These are phyloP conservation scores for Microdochium trichocladiopsis DNA, from an alignment of 2,329 filamentous ascomycete species.

Conservation along the genomic window DNA sequence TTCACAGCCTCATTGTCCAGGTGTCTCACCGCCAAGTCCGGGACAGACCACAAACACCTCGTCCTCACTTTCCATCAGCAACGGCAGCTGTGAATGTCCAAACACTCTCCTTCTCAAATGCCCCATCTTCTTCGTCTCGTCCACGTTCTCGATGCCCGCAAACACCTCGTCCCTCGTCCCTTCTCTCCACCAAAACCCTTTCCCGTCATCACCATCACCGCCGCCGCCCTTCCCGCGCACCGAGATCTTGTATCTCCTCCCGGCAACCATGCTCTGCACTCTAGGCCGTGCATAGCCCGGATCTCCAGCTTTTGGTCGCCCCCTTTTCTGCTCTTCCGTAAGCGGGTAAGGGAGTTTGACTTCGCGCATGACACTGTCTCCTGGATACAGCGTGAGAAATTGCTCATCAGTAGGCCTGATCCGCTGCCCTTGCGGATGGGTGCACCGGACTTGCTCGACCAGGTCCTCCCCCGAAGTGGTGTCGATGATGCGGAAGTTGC, in stretches of 20 bases:
- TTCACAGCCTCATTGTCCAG: not conserved
- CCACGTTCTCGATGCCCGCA: not conserved
- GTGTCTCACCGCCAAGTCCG: not conserved
- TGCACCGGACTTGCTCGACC: not conserved
- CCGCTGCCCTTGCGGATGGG: not conserved
- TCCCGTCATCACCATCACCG: not conserved
- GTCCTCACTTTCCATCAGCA: not conserved
- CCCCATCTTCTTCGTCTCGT: not conserved
- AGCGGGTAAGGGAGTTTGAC: not conserved
- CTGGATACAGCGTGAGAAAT: not conserved
- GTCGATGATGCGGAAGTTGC: not conserved
- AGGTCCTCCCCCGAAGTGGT: not conserved
- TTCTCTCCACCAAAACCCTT: not conserved
- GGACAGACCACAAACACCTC: not conserved
- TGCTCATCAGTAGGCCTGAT: not conserved
- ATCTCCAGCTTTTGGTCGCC: too few relatives aligned
- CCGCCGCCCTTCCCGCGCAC: too few relatives aligned
- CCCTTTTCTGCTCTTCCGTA: too few relatives aligned
- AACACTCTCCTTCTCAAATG: not conserved
- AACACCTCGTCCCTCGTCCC: not conserved
- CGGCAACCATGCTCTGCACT: too few relatives aligned
- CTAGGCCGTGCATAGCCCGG: too few relatives aligned
- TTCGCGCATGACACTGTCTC: not conserved
- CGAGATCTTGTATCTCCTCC: too few relatives aligned
- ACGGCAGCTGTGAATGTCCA: not conserved